Percentiles rank a stretch among this genome's conserved stretches.
These are phyloP conservation scores for Cucurbita maxima DNA, from an alignment of 306 rosid species.

Conservation along the genomic window DNA sequence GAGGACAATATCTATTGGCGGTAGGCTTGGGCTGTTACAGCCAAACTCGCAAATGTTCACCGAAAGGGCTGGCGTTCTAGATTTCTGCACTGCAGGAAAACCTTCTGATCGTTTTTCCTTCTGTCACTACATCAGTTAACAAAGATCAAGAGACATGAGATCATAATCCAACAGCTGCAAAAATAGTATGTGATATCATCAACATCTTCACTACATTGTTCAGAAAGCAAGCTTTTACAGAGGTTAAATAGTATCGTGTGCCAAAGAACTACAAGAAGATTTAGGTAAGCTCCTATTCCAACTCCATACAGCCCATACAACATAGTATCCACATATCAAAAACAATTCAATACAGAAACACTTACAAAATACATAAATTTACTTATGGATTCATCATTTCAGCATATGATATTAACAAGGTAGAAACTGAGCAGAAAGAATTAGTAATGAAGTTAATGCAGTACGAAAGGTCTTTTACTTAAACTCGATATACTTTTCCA, in stretches of 20 bases:
- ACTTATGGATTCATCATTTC: neutral
- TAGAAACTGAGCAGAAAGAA: neutral
- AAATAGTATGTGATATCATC: neutral
- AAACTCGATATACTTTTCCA: slow-evolving; percentile 5
- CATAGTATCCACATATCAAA: no score
- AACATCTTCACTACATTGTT: neutral
- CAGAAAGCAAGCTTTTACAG: neutral
- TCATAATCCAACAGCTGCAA: neutral
- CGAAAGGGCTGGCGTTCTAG: neutral
- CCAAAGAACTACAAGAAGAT: neutral
- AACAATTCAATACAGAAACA: neutral
- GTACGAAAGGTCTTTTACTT: neutral
- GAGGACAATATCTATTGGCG: no score
- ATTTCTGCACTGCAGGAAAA: neutral
- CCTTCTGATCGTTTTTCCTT: neutral
- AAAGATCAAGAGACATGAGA: neutral
- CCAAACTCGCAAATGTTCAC: neutral
- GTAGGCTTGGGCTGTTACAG: no score
- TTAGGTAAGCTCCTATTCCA: neutral
- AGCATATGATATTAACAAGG: neutral
- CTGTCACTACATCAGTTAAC: neutral
- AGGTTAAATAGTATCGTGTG: neutral
- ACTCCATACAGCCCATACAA: neutral
- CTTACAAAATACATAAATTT: neutral
- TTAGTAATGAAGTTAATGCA: neutral